Percentiles rank a stretch among this genome's conserved stretches.
Conservation (phyloP, 441 rosid genomes). For the Oxalis stricta region DNA sequence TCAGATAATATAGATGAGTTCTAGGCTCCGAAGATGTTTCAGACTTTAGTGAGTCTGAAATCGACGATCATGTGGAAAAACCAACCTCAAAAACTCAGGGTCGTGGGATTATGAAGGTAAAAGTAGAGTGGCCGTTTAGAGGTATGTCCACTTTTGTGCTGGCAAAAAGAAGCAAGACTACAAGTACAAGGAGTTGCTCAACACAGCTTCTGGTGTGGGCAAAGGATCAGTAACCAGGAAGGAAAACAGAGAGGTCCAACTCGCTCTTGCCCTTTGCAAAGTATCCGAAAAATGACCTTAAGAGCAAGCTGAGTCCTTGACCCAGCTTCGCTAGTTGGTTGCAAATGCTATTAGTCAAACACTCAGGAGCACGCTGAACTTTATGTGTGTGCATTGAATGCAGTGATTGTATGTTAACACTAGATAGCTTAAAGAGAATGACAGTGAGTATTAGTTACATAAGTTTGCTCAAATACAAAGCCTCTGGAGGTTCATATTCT, state of each 20-base stretch:
- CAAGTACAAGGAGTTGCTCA: constrained; percentile 60
- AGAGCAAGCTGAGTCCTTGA: constrained; percentile 28
- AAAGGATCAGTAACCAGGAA: constrained; percentile 56
- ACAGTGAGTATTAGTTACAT: constrained; percentile 35
- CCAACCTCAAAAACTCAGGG: too few species aligned
- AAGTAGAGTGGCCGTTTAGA: too few species aligned
- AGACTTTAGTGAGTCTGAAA: too few species aligned
- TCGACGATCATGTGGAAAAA: too few species aligned
- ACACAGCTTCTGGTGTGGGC: constrained; percentile 75
- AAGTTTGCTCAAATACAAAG: constrained; percentile 40
- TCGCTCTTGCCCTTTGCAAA: constrained; percentile 63
- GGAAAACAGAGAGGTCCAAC: constrained; percentile 65
- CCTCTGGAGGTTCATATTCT: constrained; percentile 41
- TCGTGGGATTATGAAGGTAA: too few species aligned
- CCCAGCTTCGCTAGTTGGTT: constrained; percentile 14
- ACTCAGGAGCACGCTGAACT: constrained; percentile 22
- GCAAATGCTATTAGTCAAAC: constrained; percentile 11
- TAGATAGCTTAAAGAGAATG: constrained; percentile 13
- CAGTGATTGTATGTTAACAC: constrained; percentile 44
- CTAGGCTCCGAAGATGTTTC: too few species aligned
- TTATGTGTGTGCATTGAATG: constrained; percentile 83
- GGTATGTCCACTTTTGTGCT: too few species aligned
- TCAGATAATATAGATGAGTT: too few species aligned
- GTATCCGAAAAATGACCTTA: constrained; percentile 47
- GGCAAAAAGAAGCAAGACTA: too few species aligned